Evolutionary conservation across 352 stramenopile genomes (phyloP).

Genomic region (Peronospora belbahrii): DNA sequence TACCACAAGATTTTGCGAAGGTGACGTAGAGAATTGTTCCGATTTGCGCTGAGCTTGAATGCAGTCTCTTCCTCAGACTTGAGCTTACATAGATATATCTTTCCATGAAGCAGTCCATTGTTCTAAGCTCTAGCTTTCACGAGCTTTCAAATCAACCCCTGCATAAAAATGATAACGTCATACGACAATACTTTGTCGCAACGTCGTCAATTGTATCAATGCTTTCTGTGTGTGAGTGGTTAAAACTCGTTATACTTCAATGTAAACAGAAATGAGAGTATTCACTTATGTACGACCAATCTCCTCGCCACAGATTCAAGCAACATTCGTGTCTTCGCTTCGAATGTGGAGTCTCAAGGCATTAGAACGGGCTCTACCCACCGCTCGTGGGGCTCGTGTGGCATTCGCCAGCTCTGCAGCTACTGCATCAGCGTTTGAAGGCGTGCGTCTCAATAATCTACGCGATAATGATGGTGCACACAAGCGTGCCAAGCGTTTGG

Average conservation of each 20-base stretch:
- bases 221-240: no score
- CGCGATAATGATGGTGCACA: slow-evolving; percentile 80
- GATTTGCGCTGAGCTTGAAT: no score
- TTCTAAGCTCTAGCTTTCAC: no score
- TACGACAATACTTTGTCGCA: no score
- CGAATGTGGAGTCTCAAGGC: slow-evolving; percentile 58
- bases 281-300: slow-evolving; percentile 11
- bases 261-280: neutral
- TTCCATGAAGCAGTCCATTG: no score
- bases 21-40: no score
- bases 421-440: slow-evolving; percentile 26
- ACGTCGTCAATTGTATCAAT: no score
- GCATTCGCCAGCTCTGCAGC: slow-evolving; percentile 46
- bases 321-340: slow-evolving; percentile 4
- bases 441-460: slow-evolving; percentile 81
- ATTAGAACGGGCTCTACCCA: slow-evolving; percentile 43
- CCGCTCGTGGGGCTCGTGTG: slow-evolving; percentile 11
- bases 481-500: slow-evolving; percentile 87
- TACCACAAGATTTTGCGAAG: no score
- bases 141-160: no score
- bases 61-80: no score
- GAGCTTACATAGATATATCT: no score
- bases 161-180: no score
- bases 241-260: neutral
- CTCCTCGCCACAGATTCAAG: slow-evolving; percentile 10